A percentile compares a stretch with the other conserved stretches of the same genome.
Evolutionary conservation across 2,329 filamentous ascomycete genomes (phyloP).

Genomic region (Aphanocladium album): DNA sequence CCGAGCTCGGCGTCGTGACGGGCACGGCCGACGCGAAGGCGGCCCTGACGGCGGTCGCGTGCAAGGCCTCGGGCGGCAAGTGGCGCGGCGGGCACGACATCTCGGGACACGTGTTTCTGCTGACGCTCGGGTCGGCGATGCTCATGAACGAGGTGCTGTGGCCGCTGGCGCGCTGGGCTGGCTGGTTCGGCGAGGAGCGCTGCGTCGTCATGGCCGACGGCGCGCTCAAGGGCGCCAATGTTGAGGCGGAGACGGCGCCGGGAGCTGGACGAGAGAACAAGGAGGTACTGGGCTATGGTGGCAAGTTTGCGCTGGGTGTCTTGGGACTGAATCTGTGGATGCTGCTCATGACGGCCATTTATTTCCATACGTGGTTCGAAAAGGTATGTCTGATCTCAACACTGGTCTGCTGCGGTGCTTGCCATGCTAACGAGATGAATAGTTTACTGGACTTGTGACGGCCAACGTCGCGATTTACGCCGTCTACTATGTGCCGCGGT

Average conservation of each 20-base stretch:
- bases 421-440: conserved; percentile 20
- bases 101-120: conserved; percentile 88
- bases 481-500: conserved; percentile 49
- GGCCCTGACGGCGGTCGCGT: conserved; percentile 69
- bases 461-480: conserved; percentile 42
- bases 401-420: too few relatives aligned
- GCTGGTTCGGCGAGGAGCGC: conserved; percentile 52
- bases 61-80: conserved; percentile 72
- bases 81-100: conserved; percentile 98
- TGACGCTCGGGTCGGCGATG: conserved; percentile 79
- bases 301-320: conserved; percentile 57
- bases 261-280: conserved; percentile 22
- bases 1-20: conserved; percentile 41
- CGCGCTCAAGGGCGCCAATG: conserved; percentile 54
- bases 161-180: conserved; percentile 43
- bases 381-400: conserved; percentile 69
- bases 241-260: conserved; percentile 34
- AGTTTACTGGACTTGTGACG: conserved; percentile 51
- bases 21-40: conserved; percentile 43
- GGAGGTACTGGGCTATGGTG: conserved; percentile 38
- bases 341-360: conserved; percentile 96
- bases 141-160: conserved; percentile 73
- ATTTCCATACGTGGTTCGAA: conserved; percentile 98
- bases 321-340: conserved; percentile 82
- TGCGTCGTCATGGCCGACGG: conserved; percentile 63